Evolutionary conservation across 805 yeast genomes (phyloP).

Genomic region (Starmerella ratchasimensis): DNA sequence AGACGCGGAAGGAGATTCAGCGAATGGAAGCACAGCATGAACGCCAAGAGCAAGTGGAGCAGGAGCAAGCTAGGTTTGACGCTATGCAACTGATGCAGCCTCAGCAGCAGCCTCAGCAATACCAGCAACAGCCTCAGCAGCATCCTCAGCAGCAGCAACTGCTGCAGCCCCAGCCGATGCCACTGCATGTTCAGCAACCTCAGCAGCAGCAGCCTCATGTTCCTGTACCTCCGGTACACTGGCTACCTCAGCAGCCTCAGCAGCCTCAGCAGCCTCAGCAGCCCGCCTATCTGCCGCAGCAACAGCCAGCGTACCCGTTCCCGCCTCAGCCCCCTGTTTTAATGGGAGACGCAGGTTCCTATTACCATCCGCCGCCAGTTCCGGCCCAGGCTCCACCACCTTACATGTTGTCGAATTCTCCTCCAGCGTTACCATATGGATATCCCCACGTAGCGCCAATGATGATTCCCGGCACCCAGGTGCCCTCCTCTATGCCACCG

Average conservation of each 20-base stretch:
- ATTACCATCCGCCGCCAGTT: no score
- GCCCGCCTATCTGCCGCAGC: not conserved
- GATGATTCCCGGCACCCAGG: no score
- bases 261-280: constrained; percentile 1
- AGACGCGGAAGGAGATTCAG: no score
- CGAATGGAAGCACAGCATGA: no score
- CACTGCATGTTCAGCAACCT: constrained; percentile 2
- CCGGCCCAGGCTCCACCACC: no score
- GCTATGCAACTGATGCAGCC: no score
- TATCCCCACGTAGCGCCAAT: no score
- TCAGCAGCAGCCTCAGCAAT: constrained; percentile 7
- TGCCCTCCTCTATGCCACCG: no score
- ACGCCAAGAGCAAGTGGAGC: no score
- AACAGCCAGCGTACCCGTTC: not conserved
- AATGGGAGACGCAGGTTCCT: not conserved
- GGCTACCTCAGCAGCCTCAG: not conserved
- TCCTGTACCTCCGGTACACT: not conserved
- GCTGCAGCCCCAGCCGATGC: constrained; percentile 5
- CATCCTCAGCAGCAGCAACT: constrained; percentile 5
- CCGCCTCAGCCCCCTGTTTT: not conserved
- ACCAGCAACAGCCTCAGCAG: constrained; percentile 6
- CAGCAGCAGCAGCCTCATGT: not conserved
- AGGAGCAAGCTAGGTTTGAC: no score
- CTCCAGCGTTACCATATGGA: no score
- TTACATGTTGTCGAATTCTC: no score